These are phyloP conservation scores for Citrullus colocynthis DNA, from an alignment of 306 rosid species.

Conservation along the genomic window DNA sequence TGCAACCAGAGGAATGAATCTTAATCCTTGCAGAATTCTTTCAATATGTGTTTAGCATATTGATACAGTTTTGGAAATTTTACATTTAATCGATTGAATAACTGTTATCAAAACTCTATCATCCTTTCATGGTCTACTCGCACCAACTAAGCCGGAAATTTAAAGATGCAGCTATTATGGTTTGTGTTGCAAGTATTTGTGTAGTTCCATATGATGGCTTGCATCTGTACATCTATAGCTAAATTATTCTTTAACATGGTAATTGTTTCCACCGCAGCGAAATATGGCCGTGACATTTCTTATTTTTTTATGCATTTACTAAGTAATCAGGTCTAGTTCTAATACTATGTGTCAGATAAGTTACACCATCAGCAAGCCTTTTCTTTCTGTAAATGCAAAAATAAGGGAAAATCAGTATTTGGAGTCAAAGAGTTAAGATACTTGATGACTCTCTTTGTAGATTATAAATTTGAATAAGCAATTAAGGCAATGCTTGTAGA, in stretches of 20 bases:
- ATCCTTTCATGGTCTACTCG: not conserved
- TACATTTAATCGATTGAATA: not conserved
- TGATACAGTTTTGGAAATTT: not conserved
- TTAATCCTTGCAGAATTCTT: not conserved
- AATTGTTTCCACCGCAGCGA: not conserved
- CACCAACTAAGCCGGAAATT: not conserved
- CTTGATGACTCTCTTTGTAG: not conserved
- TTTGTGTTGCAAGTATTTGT: not conserved
- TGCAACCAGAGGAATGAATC: not conserved
- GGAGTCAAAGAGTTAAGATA: not conserved
- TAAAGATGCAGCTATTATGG: conserved; percentile 1
- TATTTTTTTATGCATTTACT: not conserved
- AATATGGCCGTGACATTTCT: not conserved
- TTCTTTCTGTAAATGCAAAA: not conserved
- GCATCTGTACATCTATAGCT: not conserved
- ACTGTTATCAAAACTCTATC: not conserved
- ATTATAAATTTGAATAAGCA: not conserved
- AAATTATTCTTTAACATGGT: not conserved
- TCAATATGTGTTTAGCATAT: not conserved
- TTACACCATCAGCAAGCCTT: not conserved
- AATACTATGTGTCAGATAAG: too few relatives aligned
- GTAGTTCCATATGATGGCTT: not conserved
- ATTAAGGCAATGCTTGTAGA: not conserved
- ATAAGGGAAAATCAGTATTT: not conserved
- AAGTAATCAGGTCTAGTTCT: not conserved